Conservation (phyloP, 257 asterid species). For the Verbascum thapsus region DNA sequence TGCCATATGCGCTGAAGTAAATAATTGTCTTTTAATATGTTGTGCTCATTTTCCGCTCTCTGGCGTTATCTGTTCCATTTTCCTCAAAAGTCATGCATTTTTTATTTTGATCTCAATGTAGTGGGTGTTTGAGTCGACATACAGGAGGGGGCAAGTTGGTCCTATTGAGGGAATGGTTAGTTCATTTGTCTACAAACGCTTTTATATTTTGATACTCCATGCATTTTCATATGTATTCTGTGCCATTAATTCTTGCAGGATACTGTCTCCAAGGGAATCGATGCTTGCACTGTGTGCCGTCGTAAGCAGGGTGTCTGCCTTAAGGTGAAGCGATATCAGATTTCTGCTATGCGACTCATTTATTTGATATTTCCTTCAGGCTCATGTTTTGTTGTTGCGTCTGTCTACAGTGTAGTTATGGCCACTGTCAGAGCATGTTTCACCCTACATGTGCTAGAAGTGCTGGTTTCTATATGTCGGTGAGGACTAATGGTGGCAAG, state of each 20-base stretch:
- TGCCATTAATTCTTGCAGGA: constrained; percentile 52
- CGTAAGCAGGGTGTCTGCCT: constrained; percentile 90
- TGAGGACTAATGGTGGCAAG: constrained; percentile 77
- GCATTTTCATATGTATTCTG: constrained; percentile 19
- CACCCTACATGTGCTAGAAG: constrained; percentile 98
- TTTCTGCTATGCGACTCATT: background rate
- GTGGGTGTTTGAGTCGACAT: constrained; percentile 89
- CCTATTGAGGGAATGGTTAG: constrained; percentile 79
- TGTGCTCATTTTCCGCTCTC: constrained; percentile 25
- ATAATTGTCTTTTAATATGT: constrained; percentile 26
- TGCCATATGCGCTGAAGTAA: constrained; percentile 99
- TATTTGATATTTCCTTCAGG: constrained; percentile 7
- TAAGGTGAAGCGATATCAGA: constrained; percentile 58
- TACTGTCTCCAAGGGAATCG: constrained; percentile 60
- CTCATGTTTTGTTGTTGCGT: constrained; percentile 31
- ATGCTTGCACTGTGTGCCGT: constrained; percentile 69
- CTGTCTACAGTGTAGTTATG: constrained; percentile 82
- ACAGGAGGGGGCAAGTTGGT: constrained; percentile 80
- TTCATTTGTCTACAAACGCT: constrained; percentile 23
- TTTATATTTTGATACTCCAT: background rate
- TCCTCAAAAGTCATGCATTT: constrained; percentile 29
- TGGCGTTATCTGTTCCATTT: constrained; percentile 21
- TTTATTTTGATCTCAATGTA: constrained; percentile 47
- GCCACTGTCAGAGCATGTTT: constrained; percentile 89
- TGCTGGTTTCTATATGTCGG: constrained; percentile 86